These are phyloP conservation scores for Blastobotrys buckinghamii DNA, from an alignment of 1,139 yeast genomes.

Conservation along the genomic window DNA sequence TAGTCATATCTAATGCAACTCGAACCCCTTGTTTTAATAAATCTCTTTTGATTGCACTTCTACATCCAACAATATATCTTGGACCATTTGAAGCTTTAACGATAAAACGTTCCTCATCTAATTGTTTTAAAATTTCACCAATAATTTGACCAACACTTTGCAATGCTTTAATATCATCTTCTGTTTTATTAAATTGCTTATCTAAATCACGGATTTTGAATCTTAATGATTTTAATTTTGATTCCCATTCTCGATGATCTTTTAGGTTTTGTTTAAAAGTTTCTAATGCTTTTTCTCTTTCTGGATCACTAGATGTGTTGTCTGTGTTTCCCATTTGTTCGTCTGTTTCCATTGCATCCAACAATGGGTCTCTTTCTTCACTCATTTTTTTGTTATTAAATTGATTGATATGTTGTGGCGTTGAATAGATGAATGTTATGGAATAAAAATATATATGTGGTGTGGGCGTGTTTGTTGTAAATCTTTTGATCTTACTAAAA, in stretches of 20 bases:
- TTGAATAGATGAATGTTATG: too few species aligned
- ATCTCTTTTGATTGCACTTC: conserved; percentile 84
- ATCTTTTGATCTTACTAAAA: too few species aligned
- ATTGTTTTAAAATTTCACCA: conserved; percentile 94
- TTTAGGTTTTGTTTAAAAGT: conserved; percentile 80
- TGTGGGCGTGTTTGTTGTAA: too few species aligned
- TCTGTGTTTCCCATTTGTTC: conserved; percentile 17
- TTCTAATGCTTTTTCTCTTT: conserved; percentile 71
- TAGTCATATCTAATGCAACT: conserved; percentile 96
- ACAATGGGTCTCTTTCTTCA: conserved; percentile 30
- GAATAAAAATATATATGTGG: too few species aligned
- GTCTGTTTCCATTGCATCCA: conserved; percentile 29
- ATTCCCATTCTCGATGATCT: conserved; percentile 95
- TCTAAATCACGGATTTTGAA: conserved; percentile 79
- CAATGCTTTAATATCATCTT: conserved; percentile 92
- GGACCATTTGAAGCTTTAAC: conserved; percentile 98
- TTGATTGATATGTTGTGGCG: too few species aligned
- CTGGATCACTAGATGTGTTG: conserved; percentile 43
- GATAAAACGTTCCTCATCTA: conserved; percentile 88
- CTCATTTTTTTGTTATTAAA: conserved; percentile 2
- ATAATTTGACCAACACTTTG: conserved; percentile 97
- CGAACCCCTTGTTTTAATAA: conserved; percentile 88
- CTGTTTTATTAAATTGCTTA: conserved; percentile 84
- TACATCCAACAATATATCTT: conserved; percentile 94
- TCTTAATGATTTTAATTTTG: conserved; percentile 79